Percentiles rank a stretch among this genome's conserved stretches.
phyloP scores from a whole-genome alignment of 129 eudicot species.

The Escallonia herrerae region DNA sequence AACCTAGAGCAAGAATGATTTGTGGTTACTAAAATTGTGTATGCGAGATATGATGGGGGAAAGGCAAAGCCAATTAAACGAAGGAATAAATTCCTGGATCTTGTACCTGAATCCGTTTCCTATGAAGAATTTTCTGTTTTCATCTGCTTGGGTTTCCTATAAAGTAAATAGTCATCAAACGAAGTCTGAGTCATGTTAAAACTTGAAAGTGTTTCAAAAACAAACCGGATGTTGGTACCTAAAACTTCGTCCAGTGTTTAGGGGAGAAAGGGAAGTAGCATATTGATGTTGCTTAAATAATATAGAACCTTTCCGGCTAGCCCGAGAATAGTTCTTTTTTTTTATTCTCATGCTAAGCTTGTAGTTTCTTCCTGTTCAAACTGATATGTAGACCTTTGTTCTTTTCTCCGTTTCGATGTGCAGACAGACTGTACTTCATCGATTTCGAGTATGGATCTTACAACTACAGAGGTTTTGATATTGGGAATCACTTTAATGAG shows the following conservation, averaged over 20 bases:
- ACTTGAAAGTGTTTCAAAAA: no score
- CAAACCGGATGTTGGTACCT: no score
- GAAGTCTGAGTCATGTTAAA: no score
- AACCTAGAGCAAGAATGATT: neutral
- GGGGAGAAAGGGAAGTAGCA: no score
- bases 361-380: neutral
- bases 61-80: no score
- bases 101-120: neutral
- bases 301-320: neutral
- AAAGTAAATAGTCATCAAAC: no score
- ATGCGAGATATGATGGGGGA: no score
- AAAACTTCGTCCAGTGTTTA: no score
- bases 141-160: no score
- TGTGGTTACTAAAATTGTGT: neutral
- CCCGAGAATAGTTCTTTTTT: neutral
- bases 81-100: neutral
- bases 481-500: constrained; percentile 97
- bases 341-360: neutral
- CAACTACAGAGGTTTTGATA: constrained; percentile 94
- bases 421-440: constrained; percentile 84
- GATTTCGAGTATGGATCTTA: constrained; percentile 97
- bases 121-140: neutral
- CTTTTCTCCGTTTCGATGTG: constrained; percentile 12
- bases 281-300: neutral
- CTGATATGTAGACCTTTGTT: neutral